A percentile compares a stretch with the other conserved stretches of the same genome.
Conservation (phyloP, 257 asterid species). For the Solanum microdontum region DNA sequence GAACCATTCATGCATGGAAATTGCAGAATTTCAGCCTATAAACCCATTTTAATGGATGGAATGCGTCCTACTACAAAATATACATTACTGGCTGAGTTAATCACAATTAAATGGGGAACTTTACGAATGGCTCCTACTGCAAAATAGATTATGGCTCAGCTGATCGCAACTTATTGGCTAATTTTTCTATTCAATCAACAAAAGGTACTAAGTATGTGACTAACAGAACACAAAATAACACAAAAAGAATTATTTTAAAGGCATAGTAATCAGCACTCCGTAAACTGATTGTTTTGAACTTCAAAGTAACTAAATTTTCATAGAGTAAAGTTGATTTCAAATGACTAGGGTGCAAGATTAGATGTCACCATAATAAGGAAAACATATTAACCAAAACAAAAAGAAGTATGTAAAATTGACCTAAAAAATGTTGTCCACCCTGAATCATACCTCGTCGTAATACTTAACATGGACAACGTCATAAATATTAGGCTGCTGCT, state of each 20-base stretch:
- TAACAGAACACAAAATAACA: not conserved
- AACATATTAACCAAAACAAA: not conserved
- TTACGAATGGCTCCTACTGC: not conserved
- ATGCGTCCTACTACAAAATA: not conserved
- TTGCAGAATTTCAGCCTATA: not conserved
- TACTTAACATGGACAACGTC: slow-evolving; percentile 85
- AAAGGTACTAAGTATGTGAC: not conserved
- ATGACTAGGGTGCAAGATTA: not conserved
- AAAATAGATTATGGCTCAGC: not conserved
- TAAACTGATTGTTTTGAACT: not conserved
- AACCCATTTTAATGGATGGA: not conserved
- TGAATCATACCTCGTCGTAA: slow-evolving; percentile 62
- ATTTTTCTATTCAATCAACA: not conserved
- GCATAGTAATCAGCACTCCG: not conserved
- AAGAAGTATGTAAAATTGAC: not conserved
- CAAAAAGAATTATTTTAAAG: not conserved
- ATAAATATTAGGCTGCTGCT: slow-evolving; percentile 66
- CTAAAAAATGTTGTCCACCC: not conserved
- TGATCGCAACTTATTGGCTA: not conserved
- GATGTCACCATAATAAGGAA: not conserved
- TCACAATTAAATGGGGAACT: not conserved
- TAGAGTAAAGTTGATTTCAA: not conserved
- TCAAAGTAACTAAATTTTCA: not conserved
- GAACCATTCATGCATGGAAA: not conserved
- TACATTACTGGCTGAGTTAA: not conserved